phyloP scores from a whole-genome alignment of 2,329 filamentous ascomycete species.

The Penicillium sp. region DNA sequence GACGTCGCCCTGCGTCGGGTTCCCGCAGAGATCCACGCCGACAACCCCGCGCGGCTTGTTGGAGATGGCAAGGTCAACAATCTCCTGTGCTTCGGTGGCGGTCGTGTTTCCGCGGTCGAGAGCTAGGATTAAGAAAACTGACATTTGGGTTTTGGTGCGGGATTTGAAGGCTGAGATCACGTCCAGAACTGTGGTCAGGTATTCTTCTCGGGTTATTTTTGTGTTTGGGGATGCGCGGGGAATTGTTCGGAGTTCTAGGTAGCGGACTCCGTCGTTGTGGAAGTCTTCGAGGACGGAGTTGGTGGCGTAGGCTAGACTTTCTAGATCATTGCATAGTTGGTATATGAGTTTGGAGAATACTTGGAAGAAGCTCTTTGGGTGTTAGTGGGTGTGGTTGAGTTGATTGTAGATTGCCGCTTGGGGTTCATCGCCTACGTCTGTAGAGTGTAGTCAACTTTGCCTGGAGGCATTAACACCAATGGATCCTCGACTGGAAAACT shows the following conservation, averaged over 20 bases:
- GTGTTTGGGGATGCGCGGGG: constrained; percentile 62
- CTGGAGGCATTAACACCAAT: constrained; percentile 65
- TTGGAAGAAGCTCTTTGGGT: constrained; percentile 66
- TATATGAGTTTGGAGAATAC: constrained; percentile 81
- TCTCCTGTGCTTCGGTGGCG: constrained; percentile 59
- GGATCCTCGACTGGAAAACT: constrained; percentile 66
- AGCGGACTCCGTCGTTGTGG: constrained; percentile 68
- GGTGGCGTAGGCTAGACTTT: constrained; percentile 64
- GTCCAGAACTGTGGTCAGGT: constrained; percentile 66
- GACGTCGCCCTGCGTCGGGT: constrained; percentile 66
- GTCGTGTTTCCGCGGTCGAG: constrained; percentile 68
- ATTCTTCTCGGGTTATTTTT: constrained; percentile 61
- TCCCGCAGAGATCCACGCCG: constrained; percentile 76
- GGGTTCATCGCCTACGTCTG: constrained; percentile 59
- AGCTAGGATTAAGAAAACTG: constrained; percentile 69
- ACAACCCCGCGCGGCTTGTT: constrained; percentile 62
- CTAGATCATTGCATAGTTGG: constrained; percentile 65
- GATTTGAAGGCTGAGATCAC: constrained; percentile 58
- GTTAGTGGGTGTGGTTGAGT: background rate
- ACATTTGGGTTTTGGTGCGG: constrained; percentile 46
- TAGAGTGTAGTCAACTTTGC: constrained; percentile 71
- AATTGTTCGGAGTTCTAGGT: constrained; percentile 79
- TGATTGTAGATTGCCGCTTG: background rate
- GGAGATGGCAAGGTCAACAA: constrained; percentile 63
- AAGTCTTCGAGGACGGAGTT: constrained; percentile 67